phyloP scores from a whole-genome alignment of 441 rosid genomes.

The Populus hybrid region DNA sequence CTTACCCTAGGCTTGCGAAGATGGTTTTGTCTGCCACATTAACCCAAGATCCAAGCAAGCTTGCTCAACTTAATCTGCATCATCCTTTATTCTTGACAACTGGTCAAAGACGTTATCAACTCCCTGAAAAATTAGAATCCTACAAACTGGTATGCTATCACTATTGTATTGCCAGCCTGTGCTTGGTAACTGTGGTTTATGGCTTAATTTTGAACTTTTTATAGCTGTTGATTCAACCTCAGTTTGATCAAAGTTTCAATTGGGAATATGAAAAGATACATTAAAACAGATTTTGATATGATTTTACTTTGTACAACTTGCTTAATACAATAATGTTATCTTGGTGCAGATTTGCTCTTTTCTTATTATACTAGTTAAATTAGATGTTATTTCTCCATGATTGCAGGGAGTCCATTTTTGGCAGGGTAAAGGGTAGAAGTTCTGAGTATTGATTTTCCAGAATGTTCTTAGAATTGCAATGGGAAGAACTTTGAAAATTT shows the following conservation, averaged over 20 bases:
- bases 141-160: constrained; percentile 57
- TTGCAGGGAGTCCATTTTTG: not conserved
- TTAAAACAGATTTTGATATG: not conserved
- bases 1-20: constrained; percentile 77
- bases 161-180: constrained; percentile 9
- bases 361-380: not conserved
- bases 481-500: not conserved
- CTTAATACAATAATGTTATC: too few relatives aligned
- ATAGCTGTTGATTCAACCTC: not conserved
- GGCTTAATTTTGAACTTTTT: not conserved
- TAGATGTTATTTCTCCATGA: not conserved
- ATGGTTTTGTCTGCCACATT: constrained; percentile 92
- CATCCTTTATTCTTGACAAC: constrained; percentile 87
- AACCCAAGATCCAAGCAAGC: constrained; percentile 97
- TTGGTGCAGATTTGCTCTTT: not conserved
- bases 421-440: not conserved
- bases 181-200: constrained; percentile 5
- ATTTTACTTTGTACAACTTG: not conserved
- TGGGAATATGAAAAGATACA: constrained; percentile 3
- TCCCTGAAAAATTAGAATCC: constrained; percentile 84
- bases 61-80: constrained; percentile 84
- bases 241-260: not conserved
- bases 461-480: not conserved
- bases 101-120: constrained; percentile 65
- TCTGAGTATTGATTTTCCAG: not conserved